phyloP scores from a whole-genome alignment of 805 yeast genomes.

The Yarrowia porcina region DNA sequence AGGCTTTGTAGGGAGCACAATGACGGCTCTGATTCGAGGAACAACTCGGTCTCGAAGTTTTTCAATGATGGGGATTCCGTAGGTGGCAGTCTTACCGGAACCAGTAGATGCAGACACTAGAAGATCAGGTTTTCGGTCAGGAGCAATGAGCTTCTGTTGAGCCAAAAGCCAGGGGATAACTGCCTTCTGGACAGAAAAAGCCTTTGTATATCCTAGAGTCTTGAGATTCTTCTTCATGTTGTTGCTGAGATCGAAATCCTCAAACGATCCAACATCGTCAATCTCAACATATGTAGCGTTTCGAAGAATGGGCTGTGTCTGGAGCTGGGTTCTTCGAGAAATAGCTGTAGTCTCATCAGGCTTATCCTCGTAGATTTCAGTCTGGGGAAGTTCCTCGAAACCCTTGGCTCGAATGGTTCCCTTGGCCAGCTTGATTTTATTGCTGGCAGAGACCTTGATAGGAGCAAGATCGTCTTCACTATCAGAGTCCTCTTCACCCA shows the following conservation, averaged over 20 bases:
- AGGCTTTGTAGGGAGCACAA: slow-evolving; percentile 88
- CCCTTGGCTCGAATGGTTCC: slow-evolving; percentile 28
- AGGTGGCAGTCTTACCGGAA: slow-evolving; percentile 91
- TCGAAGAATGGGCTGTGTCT: slow-evolving; percentile 27
- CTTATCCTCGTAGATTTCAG: slow-evolving; percentile 31
- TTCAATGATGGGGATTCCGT: slow-evolving; percentile 78
- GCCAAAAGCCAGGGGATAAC: slow-evolving; percentile 57
- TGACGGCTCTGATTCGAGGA: slow-evolving; percentile 68
- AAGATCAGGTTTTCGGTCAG: slow-evolving; percentile 50
- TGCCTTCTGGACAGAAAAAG: slow-evolving; percentile 74
- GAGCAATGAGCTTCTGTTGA: slow-evolving; percentile 38
- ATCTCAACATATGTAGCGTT: slow-evolving; percentile 52
- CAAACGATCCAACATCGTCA: slow-evolving; percentile 47
- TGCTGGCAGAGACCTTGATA: slow-evolving; percentile 29
- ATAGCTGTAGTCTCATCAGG: slow-evolving; percentile 43
- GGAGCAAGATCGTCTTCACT: slow-evolving; percentile 24
- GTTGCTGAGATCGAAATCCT: slow-evolving; percentile 41
- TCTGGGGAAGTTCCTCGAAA: slow-evolving; percentile 29
- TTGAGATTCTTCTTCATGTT: slow-evolving; percentile 48
- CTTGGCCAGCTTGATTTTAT: slow-evolving; percentile 24
- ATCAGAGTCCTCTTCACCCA: slow-evolving; percentile 25
- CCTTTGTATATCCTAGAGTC: slow-evolving; percentile 47
- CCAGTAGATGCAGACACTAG: slow-evolving; percentile 94
- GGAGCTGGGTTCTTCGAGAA: slow-evolving; percentile 43
- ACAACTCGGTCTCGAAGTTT: slow-evolving; percentile 59